Base-by-base conservation (phyloP, 2,329 filamentous ascomycete species). In the Aspergillus fructus region DNA sequence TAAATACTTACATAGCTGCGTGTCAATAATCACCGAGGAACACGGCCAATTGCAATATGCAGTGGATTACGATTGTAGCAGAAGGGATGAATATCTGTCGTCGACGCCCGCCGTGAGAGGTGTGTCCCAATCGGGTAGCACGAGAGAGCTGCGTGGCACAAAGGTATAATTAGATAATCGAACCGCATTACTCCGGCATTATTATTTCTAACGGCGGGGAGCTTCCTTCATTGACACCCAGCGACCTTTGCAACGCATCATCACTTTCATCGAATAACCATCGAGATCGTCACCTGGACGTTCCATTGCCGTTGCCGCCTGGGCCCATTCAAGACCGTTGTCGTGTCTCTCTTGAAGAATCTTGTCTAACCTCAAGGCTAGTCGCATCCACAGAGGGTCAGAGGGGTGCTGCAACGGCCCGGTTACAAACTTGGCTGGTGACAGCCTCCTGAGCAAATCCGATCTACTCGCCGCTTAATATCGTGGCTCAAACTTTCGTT, bases 331-430 rank as follows among this genome's bases (percentile, higher is more conserved):
- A 53, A 43, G 51, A 53, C 33, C 51, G 51, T 49, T 45, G 46
- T 50, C 47, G 40, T 49, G 46, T 49, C 27, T n/a, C 45, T 37
- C 40, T 27, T 55, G 13, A 45, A 49, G 13, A 45, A 49, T 49
- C 47, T 55, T 55, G 53, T 55, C 39, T 49, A 43, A 55, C 53
- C 46, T 49, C 46, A 37, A 55, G 47, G 45, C 24, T 55, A 49
- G 46, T 55, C 53, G 53, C 53, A 55, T 43, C 45, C 46, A 49
- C 46, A 53, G 52, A 54, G 52, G 45, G 37, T 54, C 53, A 41
- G 46, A 55, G 53, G 27, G 19, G 21, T 40, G 46, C 46, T 55
- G 53, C 53, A 55, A 45, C 53, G 53, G 53, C 39, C 53, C 53
- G 47, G 27, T 49, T 43, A 49, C 53, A 55, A 48, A 33, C 40